A percentile compares a stretch with the other conserved stretches of the same genome.
Evolutionary conservation across 176 grass and related monocot species (phyloP).

Genomic region (Poa annua): DNA sequence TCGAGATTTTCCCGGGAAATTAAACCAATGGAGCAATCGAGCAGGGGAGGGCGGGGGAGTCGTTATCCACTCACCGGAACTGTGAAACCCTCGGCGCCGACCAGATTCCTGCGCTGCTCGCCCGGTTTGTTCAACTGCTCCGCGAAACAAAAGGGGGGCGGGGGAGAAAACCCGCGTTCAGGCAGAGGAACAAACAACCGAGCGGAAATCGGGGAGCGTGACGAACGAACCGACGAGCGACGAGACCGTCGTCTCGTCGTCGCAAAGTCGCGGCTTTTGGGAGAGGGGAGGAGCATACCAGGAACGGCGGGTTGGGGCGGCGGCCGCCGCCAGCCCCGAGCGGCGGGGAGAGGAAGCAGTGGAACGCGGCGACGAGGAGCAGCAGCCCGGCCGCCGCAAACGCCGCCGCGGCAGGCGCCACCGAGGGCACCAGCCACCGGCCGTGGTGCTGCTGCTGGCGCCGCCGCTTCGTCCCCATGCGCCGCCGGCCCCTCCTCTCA

Average conservation of each 20-base stretch:
- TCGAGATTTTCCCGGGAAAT: slow-evolving; percentile 28
- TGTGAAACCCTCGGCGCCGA: slow-evolving; percentile 58
- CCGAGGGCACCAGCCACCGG: slow-evolving; percentile 62
- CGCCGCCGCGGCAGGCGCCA: slow-evolving; percentile 54
- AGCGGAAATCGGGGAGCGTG: slow-evolving; percentile 31
- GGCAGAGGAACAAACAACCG: slow-evolving; percentile 24
- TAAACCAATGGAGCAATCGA: neutral
- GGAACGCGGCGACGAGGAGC: slow-evolving; percentile 64
- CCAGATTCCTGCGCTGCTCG: slow-evolving; percentile 56
- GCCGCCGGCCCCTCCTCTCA: slow-evolving; percentile 3
- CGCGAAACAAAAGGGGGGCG: slow-evolving; percentile 29
- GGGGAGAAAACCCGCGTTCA: neutral
- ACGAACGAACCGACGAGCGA: neutral
- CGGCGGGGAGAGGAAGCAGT: slow-evolving; percentile 75
- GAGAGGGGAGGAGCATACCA: slow-evolving; percentile 29
- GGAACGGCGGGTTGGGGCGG: slow-evolving; percentile 48
- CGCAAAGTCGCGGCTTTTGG: slow-evolving; percentile 31
- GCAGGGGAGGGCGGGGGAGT: neutral
- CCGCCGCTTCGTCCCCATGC: slow-evolving; percentile 67
- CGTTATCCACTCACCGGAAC: slow-evolving; percentile 58
- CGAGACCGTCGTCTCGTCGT: neutral
- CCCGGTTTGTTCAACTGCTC: slow-evolving; percentile 74
- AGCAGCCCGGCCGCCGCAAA: slow-evolving; percentile 62
- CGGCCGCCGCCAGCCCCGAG: slow-evolving; percentile 42
- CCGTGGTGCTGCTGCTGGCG: slow-evolving; percentile 55